These are phyloP conservation scores for Brettanomyces nanus DNA, from an alignment of 805 yeast genomes.

Conservation along the genomic window DNA sequence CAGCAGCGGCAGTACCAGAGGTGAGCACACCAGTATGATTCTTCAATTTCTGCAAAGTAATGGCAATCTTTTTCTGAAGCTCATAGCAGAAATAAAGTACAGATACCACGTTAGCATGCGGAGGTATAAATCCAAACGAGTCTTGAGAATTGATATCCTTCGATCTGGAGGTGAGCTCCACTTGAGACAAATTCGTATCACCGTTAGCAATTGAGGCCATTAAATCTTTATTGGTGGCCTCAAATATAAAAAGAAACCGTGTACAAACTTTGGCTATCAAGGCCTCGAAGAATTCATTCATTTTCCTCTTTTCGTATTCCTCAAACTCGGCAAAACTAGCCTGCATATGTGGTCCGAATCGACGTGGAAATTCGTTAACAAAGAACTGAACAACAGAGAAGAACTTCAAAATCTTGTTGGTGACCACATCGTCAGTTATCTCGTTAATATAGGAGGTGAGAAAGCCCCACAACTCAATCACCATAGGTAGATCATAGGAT, in stretches of 20 bases:
- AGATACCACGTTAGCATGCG: conserved; percentile 54
- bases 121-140: conserved; percentile 53
- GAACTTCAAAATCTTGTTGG: conserved; percentile 36
- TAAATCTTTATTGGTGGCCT: conserved; percentile 30
- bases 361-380: conserved; percentile 36
- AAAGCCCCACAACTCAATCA: conserved; percentile 54
- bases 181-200: conserved; percentile 2
- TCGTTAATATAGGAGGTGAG: conserved; percentile 32
- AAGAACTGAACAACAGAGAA: conserved; percentile 51
- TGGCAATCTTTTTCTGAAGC: conserved; percentile 34
- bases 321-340: conserved; percentile 34
- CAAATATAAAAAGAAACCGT: conserved; percentile 21
- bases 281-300: conserved; percentile 25
- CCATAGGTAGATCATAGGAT: conserved; percentile 40
- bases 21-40: conserved; percentile 29
- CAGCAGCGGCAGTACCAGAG: conserved; percentile 27
- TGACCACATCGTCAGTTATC: conserved; percentile 25
- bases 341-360: conserved; percentile 6
- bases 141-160: conserved; percentile 7
- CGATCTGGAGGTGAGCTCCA: not conserved
- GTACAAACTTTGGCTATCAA: conserved; percentile 22
- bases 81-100: conserved; percentile 43
- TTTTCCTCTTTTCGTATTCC: conserved; percentile 32
- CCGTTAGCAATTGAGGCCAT: conserved; percentile 18
- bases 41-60: conserved; percentile 28